These are phyloP conservation scores for Plasmopara viticola DNA, from an alignment of 352 stramenopile genomes.

Conservation along the genomic window DNA sequence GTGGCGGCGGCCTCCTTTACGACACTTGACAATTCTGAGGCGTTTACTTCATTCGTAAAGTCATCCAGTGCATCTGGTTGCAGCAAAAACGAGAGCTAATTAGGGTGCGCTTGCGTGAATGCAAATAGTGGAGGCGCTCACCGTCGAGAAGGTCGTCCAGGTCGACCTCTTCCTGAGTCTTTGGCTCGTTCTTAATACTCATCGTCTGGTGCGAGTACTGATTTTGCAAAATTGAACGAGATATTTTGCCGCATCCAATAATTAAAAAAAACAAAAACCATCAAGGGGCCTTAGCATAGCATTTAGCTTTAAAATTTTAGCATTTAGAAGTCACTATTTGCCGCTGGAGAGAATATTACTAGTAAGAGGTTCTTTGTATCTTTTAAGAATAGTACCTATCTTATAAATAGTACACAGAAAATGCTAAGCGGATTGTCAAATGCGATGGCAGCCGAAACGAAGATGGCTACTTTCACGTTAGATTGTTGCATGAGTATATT, in stretches of 20 bases:
- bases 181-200: constrained; percentile 18
- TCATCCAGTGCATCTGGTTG: constrained; percentile 73
- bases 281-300: no score
- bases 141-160: constrained; percentile 78
- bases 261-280: neutral
- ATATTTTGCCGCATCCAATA: neutral
- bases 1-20: constrained; percentile 47
- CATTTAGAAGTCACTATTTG: no score
- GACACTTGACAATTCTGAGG: constrained; percentile 33
- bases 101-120: neutral
- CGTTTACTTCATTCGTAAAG: constrained; percentile 61
- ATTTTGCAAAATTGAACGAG: neutral
- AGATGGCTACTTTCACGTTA: no score
- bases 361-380: no score
- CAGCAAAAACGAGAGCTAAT: neutral
- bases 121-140: constrained; percentile 6
- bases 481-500: no score
- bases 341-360: no score
- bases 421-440: no score
- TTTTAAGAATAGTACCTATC: no score
- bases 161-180: constrained; percentile 50
- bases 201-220: constrained; percentile 1
- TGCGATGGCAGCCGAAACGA: no score
- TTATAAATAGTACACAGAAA: no score
- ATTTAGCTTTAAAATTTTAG: no score